Base-by-base conservation (phyloP, 106 monocot species). In the Iris macrosiphon region DNA sequence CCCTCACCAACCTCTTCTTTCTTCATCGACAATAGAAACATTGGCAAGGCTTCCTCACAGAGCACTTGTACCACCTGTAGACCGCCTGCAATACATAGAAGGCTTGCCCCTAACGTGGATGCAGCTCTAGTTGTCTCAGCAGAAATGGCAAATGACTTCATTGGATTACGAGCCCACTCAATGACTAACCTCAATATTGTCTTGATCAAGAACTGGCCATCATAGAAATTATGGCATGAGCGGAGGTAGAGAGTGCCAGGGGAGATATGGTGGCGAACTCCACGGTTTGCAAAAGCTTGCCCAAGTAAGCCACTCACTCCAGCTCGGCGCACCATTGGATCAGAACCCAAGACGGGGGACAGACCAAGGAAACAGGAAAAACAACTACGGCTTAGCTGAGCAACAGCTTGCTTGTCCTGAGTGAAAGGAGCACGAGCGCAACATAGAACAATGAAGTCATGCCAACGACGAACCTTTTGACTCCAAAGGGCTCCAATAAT, bases 391-490 rank as follows among this genome's bases (percentile, higher is more conserved):
- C 84, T 81, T 20, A 94, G 84, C 52, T 94, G 84, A 3, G 62
- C 57, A 27, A 79, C 59, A 25, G 88, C 80, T 11, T 72, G 73
- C 55, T 66, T 75, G 52, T 85, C 88, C 20, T 60, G 62, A 8
- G 47, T 59, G 54, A 94, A 88, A 5, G 88, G 80, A n/a, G 63
- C 66, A 6, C 80, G 71, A 2, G 81, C 60, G 49, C 78, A 88
- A 7, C 78, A 79, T 10, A 84, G 49, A 25, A 88, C 65, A 11
- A 94, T 85, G 67, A 84, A 94, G 73, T 94, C 77, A 41, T 88
- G 84, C 88, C 88, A 94, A 43, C 80, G 67, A 14, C 75, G 71
- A 9, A 81, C 93, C 60, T 94, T 94, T 57, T 94, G 93, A 11
- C 75, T 63, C 84, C 88, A 94, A 21, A 94, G 49, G 18, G 93